phyloP scores from a whole-genome alignment of 2,329 filamentous ascomycete species.

The Alternaria rosae region DNA sequence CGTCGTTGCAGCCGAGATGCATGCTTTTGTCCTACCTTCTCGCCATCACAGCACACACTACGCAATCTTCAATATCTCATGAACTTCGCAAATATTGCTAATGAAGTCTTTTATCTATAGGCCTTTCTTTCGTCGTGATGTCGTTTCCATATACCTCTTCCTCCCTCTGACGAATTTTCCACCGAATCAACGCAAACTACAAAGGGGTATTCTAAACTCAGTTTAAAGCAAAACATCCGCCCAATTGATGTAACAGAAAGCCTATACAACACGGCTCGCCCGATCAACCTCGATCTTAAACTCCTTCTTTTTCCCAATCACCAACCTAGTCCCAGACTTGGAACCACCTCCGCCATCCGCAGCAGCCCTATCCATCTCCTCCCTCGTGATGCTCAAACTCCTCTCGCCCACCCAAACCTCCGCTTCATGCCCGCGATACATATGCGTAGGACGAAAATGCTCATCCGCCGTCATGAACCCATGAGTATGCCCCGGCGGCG shows the following conservation, averaged over 20 bases:
- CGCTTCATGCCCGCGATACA: conserved; percentile 27
- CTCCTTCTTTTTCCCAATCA: conserved; percentile 43
- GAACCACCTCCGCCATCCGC: neutral
- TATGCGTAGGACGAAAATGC: conserved; percentile 33
- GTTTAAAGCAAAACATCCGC: neutral
- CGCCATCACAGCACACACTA: neutral
- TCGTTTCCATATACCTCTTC: neutral
- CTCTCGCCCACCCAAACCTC: conserved; percentile 34
- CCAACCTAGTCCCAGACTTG: conserved; percentile 27
- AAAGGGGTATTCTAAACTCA: conserved; percentile 13
- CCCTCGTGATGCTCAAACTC: conserved; percentile 18
- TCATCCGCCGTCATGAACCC: conserved; percentile 22
- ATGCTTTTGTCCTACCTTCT: neutral
- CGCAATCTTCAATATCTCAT: neutral
- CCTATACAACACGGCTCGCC: conserved; percentile 21
- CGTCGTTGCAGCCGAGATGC: neutral
- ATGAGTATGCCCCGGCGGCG: conserved; percentile 1
- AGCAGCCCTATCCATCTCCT: conserved; percentile 19
- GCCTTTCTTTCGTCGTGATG: neutral
- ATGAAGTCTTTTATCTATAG: neutral
- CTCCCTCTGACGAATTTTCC: neutral
- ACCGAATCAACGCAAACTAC: neutral
- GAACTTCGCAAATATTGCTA: neutral
- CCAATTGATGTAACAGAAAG: neutral
- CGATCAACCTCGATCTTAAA: conserved; percentile 39